phyloP scores from a whole-genome alignment of 176 grass and related monocot species.

The Rhipidocladum racemiflorum region DNA sequence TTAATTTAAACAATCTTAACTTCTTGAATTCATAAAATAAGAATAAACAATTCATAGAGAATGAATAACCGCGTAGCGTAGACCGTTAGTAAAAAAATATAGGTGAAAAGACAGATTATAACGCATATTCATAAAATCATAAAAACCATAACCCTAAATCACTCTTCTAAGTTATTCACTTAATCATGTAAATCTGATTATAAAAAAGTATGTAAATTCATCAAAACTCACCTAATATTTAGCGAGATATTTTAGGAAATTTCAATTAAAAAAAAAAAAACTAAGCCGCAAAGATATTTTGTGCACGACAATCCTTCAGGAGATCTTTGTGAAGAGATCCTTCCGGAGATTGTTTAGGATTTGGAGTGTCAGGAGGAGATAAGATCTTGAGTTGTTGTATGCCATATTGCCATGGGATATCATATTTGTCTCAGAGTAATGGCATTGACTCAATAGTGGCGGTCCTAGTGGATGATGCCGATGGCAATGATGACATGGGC shows the following conservation, averaged over 20 bases:
- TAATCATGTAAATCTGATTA: too few relatives aligned
- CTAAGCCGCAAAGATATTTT: not conserved
- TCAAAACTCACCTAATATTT: not conserved
- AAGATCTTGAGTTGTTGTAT: not conserved
- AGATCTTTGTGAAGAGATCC: too few relatives aligned
- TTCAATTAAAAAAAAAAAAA: not conserved
- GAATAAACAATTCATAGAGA: too few relatives aligned
- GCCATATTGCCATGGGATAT: not conserved
- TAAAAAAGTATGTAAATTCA: not conserved
- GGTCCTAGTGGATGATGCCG: not conserved
- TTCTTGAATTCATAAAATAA: too few relatives aligned
- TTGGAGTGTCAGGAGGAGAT: not conserved
- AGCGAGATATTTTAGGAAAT: not conserved
- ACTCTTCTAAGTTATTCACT: too few relatives aligned
- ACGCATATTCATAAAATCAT: too few relatives aligned
- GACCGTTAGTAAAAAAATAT: too few relatives aligned
- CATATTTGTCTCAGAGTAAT: not conserved
- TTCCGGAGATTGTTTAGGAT: not conserved
- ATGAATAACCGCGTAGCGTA: too few relatives aligned
- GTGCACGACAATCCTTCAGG: not conserved
- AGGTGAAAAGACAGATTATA: too few relatives aligned
- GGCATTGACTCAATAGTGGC: too few relatives aligned
- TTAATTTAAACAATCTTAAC: too few relatives aligned
- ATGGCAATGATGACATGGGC: not conserved
- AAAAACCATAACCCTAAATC: too few relatives aligned